Evolutionary conservation across 176 grass and related monocot species (phyloP), one percentile per base, ranked within the genome.

Genomic region (Typha latifolia): DNA sequence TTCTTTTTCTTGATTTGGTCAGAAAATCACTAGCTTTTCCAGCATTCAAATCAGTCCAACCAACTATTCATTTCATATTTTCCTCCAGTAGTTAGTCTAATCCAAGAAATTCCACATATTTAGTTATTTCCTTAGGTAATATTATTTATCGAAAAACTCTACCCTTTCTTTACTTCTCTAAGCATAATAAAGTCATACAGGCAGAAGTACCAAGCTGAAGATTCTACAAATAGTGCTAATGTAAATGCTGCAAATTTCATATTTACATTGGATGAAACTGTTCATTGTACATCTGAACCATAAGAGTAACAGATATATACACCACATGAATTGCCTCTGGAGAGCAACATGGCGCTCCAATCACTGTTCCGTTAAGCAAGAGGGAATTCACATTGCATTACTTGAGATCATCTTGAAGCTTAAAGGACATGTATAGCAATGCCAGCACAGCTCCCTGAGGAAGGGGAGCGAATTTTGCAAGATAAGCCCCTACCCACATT

Each of bases 341-440:
- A 43, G 37, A 43, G 37, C 37, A 43, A 43, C 5, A 9, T 43
- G 37, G 7, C 9, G 1, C 37, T 43, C 37, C 37, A 10, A 57
- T 57, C 53, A 57, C 53, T 11, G 9, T 10, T 2, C 5, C 10
- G 37, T 10, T 8, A 43, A 43, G 9, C 37, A 43, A 43, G 37
- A 57, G 53, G 53, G 53, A 57, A 20, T 19, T 19, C 6, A 56
- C 52, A 56, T 10, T 20, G 52, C 16, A 18, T 14, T 21, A 67
- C 64, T 76, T 67, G 34, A 67, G 32, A 57, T 76, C 73, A 47
- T 57, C 64, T 63, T 67, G 73, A 59, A 76, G 22, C 32, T 67
- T 76, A 61, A 76, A 48, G 20, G 73, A 76, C 63, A 76, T 67
- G 64, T 76, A 76, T 21, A 76, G 21, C 64, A 76, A 59, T 4